These are phyloP conservation scores for Talaromyces sp. DNA, from an alignment of 2,329 filamentous ascomycete species.

Conservation along the genomic window DNA sequence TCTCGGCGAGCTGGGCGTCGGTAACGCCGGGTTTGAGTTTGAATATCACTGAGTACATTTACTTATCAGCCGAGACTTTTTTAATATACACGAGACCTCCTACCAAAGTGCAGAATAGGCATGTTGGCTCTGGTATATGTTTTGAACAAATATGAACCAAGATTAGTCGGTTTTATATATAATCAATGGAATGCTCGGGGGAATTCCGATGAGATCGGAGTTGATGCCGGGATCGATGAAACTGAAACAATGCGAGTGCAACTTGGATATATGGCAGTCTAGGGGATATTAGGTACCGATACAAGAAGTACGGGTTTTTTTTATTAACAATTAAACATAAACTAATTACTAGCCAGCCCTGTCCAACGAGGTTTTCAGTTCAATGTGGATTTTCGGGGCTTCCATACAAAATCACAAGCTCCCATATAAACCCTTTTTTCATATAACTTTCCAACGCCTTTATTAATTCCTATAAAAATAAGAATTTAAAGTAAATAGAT, in stretches of 20 bases:
- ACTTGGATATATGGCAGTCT: background rate
- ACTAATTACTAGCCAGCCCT: too few species aligned
- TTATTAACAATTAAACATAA: background rate
- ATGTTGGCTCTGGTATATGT: background rate
- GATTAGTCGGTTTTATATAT: background rate
- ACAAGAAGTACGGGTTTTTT: background rate
- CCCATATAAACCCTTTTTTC: too few species aligned
- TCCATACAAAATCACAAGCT: too few species aligned
- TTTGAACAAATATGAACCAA: background rate
- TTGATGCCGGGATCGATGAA: conserved; percentile 13
- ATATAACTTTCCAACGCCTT: too few species aligned
- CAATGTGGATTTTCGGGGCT: too few species aligned
- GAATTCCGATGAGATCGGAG: conserved; percentile 21
- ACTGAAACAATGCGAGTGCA: background rate
- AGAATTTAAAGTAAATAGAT: too few species aligned
- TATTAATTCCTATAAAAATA: too few species aligned
- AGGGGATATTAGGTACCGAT: background rate
- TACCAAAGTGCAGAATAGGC: background rate
- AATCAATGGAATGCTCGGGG: conserved; percentile 22
- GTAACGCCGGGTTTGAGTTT: background rate
- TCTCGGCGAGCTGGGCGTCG: background rate
- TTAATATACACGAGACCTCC: background rate
- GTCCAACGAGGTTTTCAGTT: too few species aligned
- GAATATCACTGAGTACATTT: background rate
- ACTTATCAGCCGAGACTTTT: background rate